Evolutionary conservation across 2,329 filamentous ascomycete species (phyloP).

Genomic region (Lecanicillium sp.): DNA sequence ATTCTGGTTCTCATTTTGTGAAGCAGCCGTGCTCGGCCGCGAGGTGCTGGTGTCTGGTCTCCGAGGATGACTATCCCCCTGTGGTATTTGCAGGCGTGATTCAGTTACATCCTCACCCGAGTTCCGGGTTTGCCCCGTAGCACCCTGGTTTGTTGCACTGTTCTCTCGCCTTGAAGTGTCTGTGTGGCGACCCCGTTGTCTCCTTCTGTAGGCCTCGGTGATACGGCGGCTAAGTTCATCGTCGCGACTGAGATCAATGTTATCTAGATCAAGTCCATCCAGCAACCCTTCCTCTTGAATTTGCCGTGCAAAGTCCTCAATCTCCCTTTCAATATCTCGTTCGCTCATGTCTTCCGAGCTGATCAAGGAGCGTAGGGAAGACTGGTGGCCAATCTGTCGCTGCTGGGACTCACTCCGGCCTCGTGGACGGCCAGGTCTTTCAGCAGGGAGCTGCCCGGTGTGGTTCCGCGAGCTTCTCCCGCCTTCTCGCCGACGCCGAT

Average conservation of each 20-base stretch:
- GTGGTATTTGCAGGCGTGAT: slow-evolving; percentile 19
- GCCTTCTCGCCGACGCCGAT: slow-evolving; percentile 16
- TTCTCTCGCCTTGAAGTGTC: slow-evolving; percentile 22
- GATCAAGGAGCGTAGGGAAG: slow-evolving; percentile 76
- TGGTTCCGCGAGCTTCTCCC: slow-evolving; percentile 15
- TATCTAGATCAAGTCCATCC: slow-evolving; percentile 82
- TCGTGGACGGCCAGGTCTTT: slow-evolving; percentile 21
- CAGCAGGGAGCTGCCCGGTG: slow-evolving; percentile 29
- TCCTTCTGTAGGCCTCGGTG: slow-evolving; percentile 74
- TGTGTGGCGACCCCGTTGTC: slow-evolving; percentile 57
- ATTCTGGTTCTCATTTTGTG: slow-evolving; percentile 37
- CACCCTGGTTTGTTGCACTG: slow-evolving; percentile 15
- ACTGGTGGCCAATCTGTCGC: slow-evolving; percentile 76
- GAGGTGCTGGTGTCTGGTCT: slow-evolving; percentile 34
- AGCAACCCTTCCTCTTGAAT: slow-evolving; percentile 82
- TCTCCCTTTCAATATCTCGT: slow-evolving; percentile 76
- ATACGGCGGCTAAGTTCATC: slow-evolving; percentile 88
- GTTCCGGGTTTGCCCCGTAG: slow-evolving; percentile 2
- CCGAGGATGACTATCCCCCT: slow-evolving; percentile 16
- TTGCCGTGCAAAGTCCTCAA: slow-evolving; percentile 81
- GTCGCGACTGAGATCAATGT: slow-evolving; percentile 74
- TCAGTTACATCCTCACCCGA: slow-evolving; percentile 11
- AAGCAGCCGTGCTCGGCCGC: slow-evolving; percentile 35
- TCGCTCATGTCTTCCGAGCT: slow-evolving; percentile 71
- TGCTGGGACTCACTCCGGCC: slow-evolving; percentile 38